Base-by-base conservation (phyloP, 208 protist species). In the Porcisia hertigi region DNA sequence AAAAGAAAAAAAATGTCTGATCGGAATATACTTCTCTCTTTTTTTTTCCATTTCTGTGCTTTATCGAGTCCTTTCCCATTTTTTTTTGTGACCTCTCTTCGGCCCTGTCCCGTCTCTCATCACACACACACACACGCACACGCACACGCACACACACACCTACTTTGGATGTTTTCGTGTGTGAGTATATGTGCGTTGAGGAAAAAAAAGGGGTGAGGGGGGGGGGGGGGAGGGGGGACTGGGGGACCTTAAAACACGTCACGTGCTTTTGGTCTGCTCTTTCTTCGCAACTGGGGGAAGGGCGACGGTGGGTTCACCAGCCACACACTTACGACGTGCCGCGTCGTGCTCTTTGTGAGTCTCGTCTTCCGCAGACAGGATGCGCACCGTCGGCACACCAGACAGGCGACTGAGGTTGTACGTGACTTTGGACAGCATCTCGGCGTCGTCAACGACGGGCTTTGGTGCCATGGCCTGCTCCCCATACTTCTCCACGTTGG, bases 401-500 rank as follows among this genome's bases (percentile, higher is more conserved):
- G 89, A 93, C 20, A 95, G 83, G 59, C 88, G 86, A 57, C 80
- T 82, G 52, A 97, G 69, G 77, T 88, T 95, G 54, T 82, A 71
- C 41, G 64, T 81, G 18, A 95, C 75, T 58, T 55, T 70, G 14
- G 76, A 70, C 55, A 97, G 80, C 59, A 95, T 69, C 52, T 75
- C 84, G 41, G 66, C 63, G 75, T 97, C 94, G 75, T 97, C 86
- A 55, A 96, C 85, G 45, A 92, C 81, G 18, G 94, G 94, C 64
- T 83, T 63, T 67, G 73, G 55, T 59, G 75, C 76, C 76, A 96
- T 87, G 58, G 92, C 92, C 80, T 94, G 82, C 73, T 78, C 88
- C 18, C 90, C 92, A 73, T 94, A 96, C 73, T 89, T 89, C 78
- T 97, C 92, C 14, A 89, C 90, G 76, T 96, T 95, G 67, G 75